Evolutionary conservation across 202 grass and related monocot genomes (phyloP), one percentile per base, ranked within the genome.

Genomic region (Zoysia matrella): DNA sequence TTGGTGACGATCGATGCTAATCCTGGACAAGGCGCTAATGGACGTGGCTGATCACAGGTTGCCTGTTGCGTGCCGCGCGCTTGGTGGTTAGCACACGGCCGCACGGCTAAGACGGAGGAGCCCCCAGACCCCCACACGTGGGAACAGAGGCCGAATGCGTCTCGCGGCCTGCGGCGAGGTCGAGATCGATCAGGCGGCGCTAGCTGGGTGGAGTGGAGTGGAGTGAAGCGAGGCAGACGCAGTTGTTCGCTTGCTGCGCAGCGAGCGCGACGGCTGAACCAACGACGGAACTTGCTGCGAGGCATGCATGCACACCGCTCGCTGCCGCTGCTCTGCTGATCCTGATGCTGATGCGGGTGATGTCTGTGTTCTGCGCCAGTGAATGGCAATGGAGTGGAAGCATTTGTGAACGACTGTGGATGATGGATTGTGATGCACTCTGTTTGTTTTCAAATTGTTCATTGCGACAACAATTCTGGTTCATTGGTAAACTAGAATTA

Each of bases 11-110:
- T 36, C 11, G 73, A 7, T 62, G 11, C 43, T 62, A 49, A 79
- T 79, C 51, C 11, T 8, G 52, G 43, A 70, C 66, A 49, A 70
- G 9, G n/a, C 77, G 53, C 77, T 70, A 80, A 80, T 71, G 78
- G 66, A 71, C 78, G 50, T 30, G 66, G 10, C 66, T 71, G 53
- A 80, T 80, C 78, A 80, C 78, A 80, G 78, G 78, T 40, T n/a
- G 22, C 43, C 78, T 80, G 78, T 80, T 60, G 65, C 66, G 8
- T 62, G 18, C 62, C 8, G 43, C 66, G 30, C 30, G 30, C 30
- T 69, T 80, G 77, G 65, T 58, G 65, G 65, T 80, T 80, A 69
- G 77, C 77, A 44, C 13, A 0, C 0, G 10, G 51, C 51, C 8
- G 7, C 50, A 62, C 11, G 18, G 6, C 53, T 56, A 56, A 15